A percentile compares a stretch with the other conserved stretches of the same genome.
Evolutionary conservation across 306 rosid species (phyloP).

Genomic region (Cyclanthera cordifolia): DNA sequence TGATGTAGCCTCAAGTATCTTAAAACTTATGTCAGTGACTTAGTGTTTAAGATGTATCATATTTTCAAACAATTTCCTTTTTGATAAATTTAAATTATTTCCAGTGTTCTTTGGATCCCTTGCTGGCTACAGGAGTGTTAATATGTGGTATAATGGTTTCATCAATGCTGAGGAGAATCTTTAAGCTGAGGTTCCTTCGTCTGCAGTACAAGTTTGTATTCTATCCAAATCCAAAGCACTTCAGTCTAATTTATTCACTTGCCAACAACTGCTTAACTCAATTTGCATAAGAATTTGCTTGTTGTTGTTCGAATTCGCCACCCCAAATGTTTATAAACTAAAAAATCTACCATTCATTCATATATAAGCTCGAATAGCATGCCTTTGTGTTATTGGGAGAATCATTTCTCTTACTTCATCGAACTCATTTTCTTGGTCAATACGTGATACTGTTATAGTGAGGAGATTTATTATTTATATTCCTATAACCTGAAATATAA

Average conservation of each 20-base stretch:
- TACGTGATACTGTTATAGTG: background rate
- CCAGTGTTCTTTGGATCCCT: constrained; percentile 73
- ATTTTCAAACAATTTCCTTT: background rate
- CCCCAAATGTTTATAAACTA: too few species aligned
- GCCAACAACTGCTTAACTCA: too few species aligned
- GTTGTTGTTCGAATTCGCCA: too few species aligned
- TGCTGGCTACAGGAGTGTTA: constrained; percentile 52
- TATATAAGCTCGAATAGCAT: background rate
- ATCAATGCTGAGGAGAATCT: constrained; percentile 32
- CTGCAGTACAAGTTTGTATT: constrained; percentile 41
- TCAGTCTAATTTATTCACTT: constrained; percentile 4
- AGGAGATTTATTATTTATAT: background rate
- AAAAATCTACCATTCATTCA: too few species aligned
- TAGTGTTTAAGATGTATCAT: background rate
- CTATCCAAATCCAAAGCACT: constrained; percentile 13
- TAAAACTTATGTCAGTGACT: background rate
- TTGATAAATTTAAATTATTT: constrained; percentile 23
- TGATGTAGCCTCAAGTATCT: background rate
- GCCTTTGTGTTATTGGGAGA: background rate
- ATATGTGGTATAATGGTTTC: constrained; percentile 37
- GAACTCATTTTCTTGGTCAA: background rate
- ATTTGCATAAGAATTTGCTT: too few species aligned
- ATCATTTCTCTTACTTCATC: background rate
- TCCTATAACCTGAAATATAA: background rate
- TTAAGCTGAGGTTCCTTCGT: constrained; percentile 42